These are phyloP conservation scores for Trichoderma gracile DNA, from an alignment of 2,329 filamentous ascomycete genomes.

Conservation along the genomic window DNA sequence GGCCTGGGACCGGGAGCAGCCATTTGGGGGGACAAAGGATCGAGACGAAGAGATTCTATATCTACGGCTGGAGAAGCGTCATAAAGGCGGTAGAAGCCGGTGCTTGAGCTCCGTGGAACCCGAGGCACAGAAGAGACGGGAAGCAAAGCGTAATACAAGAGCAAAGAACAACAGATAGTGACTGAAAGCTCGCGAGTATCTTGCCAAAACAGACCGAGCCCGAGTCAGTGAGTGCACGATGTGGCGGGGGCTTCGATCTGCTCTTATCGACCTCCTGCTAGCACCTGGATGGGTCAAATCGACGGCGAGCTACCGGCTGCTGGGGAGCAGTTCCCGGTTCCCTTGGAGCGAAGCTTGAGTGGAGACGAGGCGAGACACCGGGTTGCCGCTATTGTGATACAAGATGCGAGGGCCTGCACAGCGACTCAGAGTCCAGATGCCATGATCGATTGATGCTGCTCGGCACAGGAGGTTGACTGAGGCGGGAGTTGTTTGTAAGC, in stretches of 20 bases:
- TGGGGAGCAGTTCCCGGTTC: neutral
- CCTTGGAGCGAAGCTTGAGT: slow-evolving; percentile 1
- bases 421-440: neutral
- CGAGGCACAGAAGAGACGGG: neutral
- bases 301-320: neutral
- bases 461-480: too few species aligned
- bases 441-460: neutral
- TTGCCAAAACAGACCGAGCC: too few species aligned
- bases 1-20: slow-evolving; percentile 2
- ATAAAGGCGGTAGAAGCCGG: neutral
- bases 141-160: neutral
- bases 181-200: too few species aligned
- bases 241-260: neutral
- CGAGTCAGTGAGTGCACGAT: too few species aligned
- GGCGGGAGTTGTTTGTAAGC: too few species aligned
- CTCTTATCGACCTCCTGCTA: neutral
- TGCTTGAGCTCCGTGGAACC: neutral
- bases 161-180: too few species aligned
- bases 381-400: neutral
- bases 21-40: neutral
- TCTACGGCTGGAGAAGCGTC: neutral
- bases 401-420: neutral
- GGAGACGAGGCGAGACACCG: slow-evolving; percentile 4
- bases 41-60: neutral
- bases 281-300: neutral